Conservation (phyloP, 176 grass and related monocot genomes). For the Lolium multiflorum region DNA sequence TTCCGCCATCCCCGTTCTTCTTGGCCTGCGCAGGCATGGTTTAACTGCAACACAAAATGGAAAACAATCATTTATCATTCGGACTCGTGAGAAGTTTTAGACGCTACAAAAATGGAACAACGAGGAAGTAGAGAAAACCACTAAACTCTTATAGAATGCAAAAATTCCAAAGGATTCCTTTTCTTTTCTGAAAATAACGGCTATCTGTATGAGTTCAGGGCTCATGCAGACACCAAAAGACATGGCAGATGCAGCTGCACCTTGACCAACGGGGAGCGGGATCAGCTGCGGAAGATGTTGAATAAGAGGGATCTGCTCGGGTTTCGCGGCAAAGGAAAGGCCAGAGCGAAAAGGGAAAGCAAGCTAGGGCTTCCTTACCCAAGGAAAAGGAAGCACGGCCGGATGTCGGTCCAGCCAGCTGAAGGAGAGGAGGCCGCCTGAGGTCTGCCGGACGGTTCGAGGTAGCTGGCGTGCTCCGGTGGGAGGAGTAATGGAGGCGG, state of each 20-base stretch:
- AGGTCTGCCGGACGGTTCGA: not conserved
- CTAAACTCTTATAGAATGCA: not conserved
- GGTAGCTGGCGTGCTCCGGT: not conserved
- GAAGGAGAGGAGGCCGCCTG: not conserved
- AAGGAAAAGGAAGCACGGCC: not conserved
- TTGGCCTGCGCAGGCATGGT: slow-evolving; percentile 68
- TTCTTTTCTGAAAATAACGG: not conserved
- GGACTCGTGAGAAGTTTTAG: not conserved
- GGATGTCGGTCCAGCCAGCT: not conserved
- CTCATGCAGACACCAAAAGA: too few relatives aligned
- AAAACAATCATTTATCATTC: not conserved
- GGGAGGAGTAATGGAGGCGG: not conserved
- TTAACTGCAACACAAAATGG: slow-evolving; percentile 44
- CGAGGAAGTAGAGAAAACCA: not conserved
- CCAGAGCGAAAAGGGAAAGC: not conserved
- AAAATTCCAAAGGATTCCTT: not conserved
- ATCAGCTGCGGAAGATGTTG: not conserved
- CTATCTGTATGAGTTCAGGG: not conserved
- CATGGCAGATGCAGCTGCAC: not conserved
- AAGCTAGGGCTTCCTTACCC: slow-evolving; percentile 28
- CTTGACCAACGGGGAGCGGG: not conserved
- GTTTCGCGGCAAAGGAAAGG: not conserved
- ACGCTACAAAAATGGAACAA: not conserved
- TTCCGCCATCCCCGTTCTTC: slow-evolving; percentile 67
- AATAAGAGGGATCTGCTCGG: slow-evolving; percentile 5